Conservation (phyloP, 352 stramenopile genomes). For the Phytophthora capsici region DNA sequence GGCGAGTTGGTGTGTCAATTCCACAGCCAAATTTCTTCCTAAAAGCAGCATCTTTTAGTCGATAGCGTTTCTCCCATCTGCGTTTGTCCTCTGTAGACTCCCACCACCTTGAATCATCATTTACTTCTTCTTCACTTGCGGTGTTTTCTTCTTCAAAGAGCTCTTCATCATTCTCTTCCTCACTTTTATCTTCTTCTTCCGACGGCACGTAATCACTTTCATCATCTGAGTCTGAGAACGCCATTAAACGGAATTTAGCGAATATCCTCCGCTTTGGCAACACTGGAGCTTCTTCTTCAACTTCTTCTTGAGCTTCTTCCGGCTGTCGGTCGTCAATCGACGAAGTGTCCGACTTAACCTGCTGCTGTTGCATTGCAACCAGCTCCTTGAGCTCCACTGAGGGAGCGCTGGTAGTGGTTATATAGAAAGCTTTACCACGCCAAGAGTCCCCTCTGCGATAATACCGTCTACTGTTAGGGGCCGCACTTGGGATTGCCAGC, state of each 20-base stretch:
- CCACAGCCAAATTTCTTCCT: constrained; percentile 36
- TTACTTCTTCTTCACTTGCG: constrained; percentile 39
- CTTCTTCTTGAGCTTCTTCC: not conserved
- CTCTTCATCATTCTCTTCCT: constrained; percentile 25
- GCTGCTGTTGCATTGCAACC: constrained; percentile 1
- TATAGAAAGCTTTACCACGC: constrained; percentile 2
- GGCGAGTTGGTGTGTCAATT: constrained; percentile 46
- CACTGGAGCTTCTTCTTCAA: not conserved
- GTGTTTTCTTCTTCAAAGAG: constrained; percentile 16
- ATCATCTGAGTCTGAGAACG: constrained; percentile 22
- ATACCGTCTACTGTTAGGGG: not conserved
- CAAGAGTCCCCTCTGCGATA: constrained; percentile 25
- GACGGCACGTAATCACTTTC: constrained; percentile 44
- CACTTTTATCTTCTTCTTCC: constrained; percentile 27
- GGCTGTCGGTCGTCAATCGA: constrained; percentile 5
- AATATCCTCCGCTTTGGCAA: not conserved
- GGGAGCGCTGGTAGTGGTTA: not conserved
- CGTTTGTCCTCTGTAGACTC: constrained; percentile 35
- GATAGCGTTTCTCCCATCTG: constrained; percentile 39
- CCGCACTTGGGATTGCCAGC: constrained; percentile 21
- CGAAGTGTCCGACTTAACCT: not conserved
- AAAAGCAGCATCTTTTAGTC: constrained; percentile 29
- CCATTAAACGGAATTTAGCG: constrained; percentile 26
- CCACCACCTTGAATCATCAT: constrained; percentile 46
- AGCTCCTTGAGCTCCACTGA: constrained; percentile 20